Base-by-base conservation (phyloP, 2,329 filamentous ascomycete species). In the Cladosporium colombiae region DNA sequence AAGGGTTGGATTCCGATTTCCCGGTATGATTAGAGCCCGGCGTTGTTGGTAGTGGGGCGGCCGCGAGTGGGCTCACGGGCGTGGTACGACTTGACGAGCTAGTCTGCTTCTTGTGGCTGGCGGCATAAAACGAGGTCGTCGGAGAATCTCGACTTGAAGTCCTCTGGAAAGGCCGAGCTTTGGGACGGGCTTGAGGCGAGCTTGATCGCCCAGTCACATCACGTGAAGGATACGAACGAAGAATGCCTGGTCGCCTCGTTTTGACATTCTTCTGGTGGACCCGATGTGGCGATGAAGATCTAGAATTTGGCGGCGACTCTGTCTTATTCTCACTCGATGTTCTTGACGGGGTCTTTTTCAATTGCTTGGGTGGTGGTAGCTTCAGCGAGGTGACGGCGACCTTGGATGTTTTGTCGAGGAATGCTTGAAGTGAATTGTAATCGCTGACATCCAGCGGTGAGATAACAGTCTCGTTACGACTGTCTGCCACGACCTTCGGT, bases 401-500 rank as follows among this genome's bases (percentile, higher is more conserved):
- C 25, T 65, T 53, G 2, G 63, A 35, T 3, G 56, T 44, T 3
- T 37, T 53, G 33, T 65, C 55, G n/a, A 65, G 44, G 46, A 50
- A 65, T 13, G 55, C 63, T 21, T 65, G 52, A 0, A 65, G 29
- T 8, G 55, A 37, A 3, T 59, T 49, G 44, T 63, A 63, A 5
- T 25, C 56, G 2, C 46, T 27, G 8, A 40, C 27, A 6, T 40
- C 23, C 18, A 29, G 27, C 23, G 55, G 49, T 21, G 14, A 18
- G 3, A n/a, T 8, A 2, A 23, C 11, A 14, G 23, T 18, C 18
- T 40, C 50, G 25, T 63, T 49, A 18, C 63, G 63, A 25, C 63
- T 70, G 52, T 75, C 74, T 63, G 74, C 69, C 5, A 75, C 68
- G 2, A 75, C 72, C 61, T 68, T 74, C 5, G 74, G 72, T 57